Evolutionary conservation across 148 eudicot genomes (phyloP).

Genomic region (Silene uniflora): DNA sequence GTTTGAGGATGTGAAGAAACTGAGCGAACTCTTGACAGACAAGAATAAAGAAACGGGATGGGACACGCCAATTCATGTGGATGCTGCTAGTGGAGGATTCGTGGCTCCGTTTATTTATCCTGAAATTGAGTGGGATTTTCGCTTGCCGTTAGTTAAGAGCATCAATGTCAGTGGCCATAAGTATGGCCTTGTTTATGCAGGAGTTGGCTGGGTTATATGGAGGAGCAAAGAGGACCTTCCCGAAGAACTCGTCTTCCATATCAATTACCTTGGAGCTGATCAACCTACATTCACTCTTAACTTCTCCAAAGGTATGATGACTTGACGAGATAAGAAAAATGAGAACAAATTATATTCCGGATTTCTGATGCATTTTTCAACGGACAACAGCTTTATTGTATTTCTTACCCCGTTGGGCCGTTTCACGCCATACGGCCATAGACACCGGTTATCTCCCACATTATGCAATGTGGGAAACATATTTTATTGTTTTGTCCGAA

Average conservation of each 20-base stretch:
- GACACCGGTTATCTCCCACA: too few relatives aligned
- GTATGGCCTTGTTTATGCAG: slow-evolving; percentile 32
- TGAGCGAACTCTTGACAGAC: slow-evolving; percentile 22
- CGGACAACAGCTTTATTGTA: too few relatives aligned
- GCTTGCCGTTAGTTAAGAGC: slow-evolving; percentile 32
- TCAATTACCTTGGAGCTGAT: slow-evolving; percentile 33
- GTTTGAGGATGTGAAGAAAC: slow-evolving; percentile 31
- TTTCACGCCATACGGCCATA: too few relatives aligned
- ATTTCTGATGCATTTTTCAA: too few relatives aligned
- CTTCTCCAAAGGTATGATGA: slow-evolving; percentile 34
- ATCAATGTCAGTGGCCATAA: slow-evolving; percentile 32
- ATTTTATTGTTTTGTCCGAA: too few relatives aligned
- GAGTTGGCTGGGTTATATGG: slow-evolving; percentile 34
- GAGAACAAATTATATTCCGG: too few relatives aligned
- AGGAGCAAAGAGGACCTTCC: slow-evolving; percentile 33
- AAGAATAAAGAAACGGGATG: slow-evolving; percentile 31
- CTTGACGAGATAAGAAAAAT: too few relatives aligned
- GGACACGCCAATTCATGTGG: slow-evolving; percentile 33
- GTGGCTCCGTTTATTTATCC: slow-evolving; percentile 34
- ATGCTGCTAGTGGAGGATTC: slow-evolving; percentile 35
- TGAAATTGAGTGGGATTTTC: slow-evolving; percentile 32
- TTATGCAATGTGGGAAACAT: too few relatives aligned
- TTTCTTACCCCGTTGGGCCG: too few relatives aligned
- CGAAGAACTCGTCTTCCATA: slow-evolving; percentile 33
- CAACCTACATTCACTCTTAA: slow-evolving; percentile 34